Evolutionary conservation across 2,329 filamentous ascomycete genomes (phyloP).

Genomic region (Fusarium sp.): DNA sequence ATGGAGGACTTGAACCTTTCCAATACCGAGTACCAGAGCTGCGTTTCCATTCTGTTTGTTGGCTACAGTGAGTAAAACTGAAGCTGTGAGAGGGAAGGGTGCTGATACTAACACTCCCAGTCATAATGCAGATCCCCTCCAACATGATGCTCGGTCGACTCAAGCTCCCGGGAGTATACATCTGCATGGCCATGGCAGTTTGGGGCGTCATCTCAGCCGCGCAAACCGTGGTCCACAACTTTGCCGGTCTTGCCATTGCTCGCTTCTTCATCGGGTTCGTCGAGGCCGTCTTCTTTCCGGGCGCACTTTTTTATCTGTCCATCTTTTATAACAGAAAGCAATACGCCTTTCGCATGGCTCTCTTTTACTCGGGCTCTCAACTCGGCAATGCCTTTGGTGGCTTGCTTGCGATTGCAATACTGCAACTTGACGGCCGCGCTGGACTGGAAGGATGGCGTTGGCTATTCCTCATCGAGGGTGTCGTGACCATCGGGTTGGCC

Average conservation of each 20-base stretch:
- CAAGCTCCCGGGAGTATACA: background rate
- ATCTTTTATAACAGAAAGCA: background rate
- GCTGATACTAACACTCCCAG: background rate
- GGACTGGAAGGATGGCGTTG: background rate
- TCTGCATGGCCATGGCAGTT: background rate
- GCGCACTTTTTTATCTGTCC: background rate
- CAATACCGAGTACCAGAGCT: conserved; percentile 1
- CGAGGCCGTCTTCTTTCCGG: background rate
- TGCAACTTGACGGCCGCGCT: background rate
- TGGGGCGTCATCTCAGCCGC: background rate
- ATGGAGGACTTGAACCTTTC: background rate
- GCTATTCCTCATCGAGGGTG: background rate
- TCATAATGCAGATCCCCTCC: conserved; percentile 5
- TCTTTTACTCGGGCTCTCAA: background rate
- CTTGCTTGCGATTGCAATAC: background rate
- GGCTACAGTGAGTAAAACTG: background rate
- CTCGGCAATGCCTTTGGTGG: background rate
- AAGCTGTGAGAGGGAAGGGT: background rate
- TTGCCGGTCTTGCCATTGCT: background rate
- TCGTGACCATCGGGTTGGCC: background rate
- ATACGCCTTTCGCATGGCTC: background rate
- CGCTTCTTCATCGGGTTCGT: background rate
- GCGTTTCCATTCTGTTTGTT: background rate
- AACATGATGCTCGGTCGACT: conserved; percentile 1
- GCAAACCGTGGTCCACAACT: background rate